These are phyloP conservation scores for Syzygium jambos DNA, from an alignment of 345 rosid species.

Conservation along the genomic window DNA sequence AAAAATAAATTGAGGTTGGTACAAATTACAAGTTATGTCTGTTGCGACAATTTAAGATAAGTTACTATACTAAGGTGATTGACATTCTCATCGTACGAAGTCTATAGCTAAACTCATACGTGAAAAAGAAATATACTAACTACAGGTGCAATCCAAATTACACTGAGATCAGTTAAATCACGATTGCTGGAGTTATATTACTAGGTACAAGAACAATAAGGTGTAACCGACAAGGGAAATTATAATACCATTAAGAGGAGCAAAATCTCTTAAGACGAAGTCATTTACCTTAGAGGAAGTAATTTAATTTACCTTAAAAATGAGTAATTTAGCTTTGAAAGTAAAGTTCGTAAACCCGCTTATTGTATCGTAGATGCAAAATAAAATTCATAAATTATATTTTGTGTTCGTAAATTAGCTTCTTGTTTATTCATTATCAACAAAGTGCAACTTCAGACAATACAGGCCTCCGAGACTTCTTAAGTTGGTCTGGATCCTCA, in stretches of 20 bases:
- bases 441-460: neutral
- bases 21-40: neutral
- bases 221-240: neutral
- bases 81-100: neutral
- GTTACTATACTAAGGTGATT: neutral
- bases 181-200: neutral
- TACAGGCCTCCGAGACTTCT: neutral
- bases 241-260: neutral
- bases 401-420: neutral
- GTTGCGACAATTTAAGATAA: neutral
- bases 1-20: neutral
- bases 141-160: too few relatives aligned
- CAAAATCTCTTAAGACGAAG: neutral
- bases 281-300: neutral
- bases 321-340: neutral
- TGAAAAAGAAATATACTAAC: neutral
- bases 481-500: neutral
- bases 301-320: neutral
- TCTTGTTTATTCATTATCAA: neutral
- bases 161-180: neutral
- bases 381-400: neutral
- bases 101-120: neutral
- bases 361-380: neutral
- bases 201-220: neutral
- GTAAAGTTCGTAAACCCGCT: neutral